Percentiles rank a stretch among this genome's conserved stretches.
Evolutionary conservation across 1,284 basidiomycete genomes (phyloP).

Genomic region (Tylopilus orsonianus): DNA sequence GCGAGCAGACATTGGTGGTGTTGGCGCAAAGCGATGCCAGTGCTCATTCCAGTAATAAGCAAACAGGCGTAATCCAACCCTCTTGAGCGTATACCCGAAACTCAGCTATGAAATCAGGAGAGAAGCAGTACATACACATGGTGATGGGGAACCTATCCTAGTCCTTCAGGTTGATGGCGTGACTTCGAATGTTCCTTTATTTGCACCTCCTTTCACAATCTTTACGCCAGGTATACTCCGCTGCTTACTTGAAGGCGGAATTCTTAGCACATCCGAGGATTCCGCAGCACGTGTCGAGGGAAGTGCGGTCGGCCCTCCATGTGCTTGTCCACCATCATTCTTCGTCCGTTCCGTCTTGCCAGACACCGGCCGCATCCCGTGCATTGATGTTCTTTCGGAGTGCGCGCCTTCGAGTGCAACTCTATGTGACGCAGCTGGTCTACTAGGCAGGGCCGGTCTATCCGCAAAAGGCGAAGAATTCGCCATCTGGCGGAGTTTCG

Average conservation of each 20-base stretch:
- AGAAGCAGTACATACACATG: constrained; percentile 1
- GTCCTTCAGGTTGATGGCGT: constrained; percentile 13
- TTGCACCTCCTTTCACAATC: constrained; percentile 28
- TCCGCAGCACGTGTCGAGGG: constrained; percentile 10
- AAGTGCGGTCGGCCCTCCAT: neutral
- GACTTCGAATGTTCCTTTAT: constrained; percentile 11
- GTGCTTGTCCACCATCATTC: constrained; percentile 1
- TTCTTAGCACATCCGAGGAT: constrained; percentile 16
- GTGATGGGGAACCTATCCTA: constrained; percentile 4
- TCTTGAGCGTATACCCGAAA: constrained; percentile 3
- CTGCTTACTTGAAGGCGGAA: constrained; percentile 21
- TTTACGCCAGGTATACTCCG: constrained; percentile 35
- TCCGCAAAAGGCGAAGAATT: constrained; percentile 30
- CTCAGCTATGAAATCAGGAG: constrained; percentile 7
- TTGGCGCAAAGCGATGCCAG: neutral
- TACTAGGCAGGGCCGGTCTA: constrained; percentile 26
- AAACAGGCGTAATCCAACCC: constrained; percentile 4
- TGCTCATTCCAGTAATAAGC: constrained; percentile 5
- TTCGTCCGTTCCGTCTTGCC: constrained; percentile 1
- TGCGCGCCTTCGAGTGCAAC: neutral
- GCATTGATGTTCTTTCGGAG: constrained; percentile 1
- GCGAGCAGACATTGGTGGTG: neutral
- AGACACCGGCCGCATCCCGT: neutral
- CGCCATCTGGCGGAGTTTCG: constrained; percentile 84
- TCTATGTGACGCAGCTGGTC: constrained; percentile 12